Percentiles rank a stretch among this genome's conserved stretches.
phyloP scores from a whole-genome alignment of 345 rosid genomes.

The Eucalyptus curtisii region DNA sequence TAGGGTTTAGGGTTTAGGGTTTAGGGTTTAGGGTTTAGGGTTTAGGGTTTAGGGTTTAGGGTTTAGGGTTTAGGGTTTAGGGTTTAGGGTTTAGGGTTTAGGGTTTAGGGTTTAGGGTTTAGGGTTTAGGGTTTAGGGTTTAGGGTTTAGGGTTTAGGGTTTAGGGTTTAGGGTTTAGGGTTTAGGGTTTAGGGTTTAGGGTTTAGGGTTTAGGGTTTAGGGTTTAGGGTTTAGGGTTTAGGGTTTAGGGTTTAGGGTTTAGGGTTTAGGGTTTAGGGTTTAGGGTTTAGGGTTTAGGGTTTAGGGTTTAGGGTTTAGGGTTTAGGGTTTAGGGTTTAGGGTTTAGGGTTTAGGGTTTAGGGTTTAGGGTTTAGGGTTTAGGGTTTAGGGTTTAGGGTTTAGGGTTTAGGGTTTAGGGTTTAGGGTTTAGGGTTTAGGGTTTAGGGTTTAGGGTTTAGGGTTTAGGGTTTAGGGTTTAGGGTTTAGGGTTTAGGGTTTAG shows the following conservation, averaged over 20 bases:
- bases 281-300: not conserved
- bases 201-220: not conserved
- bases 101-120: not conserved
- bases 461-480: too few species aligned
- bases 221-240: not conserved
- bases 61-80: not conserved
- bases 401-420: too few species aligned
- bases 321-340: not conserved
- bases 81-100: not conserved
- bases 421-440: too few species aligned
- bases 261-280: not conserved
- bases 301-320: not conserved
- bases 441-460: too few species aligned
- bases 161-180: not conserved
- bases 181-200: not conserved
- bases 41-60: not conserved
- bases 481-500: too few species aligned
- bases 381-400: too few species aligned
- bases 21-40: not conserved
- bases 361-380: too few species aligned
- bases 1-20: not conserved
- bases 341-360: not conserved
- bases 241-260: not conserved
- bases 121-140: constrained; percentile 1
- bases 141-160: not conserved